These are phyloP conservation scores for Serendipita sp. DNA, from an alignment of 768 basidiomycete genomes.

Conservation along the genomic window DNA sequence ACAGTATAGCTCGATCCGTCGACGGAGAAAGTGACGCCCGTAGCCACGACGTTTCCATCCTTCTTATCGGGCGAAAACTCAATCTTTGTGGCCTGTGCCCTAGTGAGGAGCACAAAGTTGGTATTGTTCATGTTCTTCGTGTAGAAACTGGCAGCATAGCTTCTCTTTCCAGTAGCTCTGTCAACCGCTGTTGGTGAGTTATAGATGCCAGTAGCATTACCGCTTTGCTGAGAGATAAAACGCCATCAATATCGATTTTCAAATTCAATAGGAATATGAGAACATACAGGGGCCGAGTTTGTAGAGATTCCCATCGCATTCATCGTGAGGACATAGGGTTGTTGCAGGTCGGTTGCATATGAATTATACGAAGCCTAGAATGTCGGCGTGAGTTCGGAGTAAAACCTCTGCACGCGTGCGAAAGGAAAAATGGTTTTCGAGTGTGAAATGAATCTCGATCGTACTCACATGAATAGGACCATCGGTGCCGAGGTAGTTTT, in stretches of 20 bases:
- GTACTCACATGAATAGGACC: constrained; percentile 6
- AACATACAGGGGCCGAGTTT: constrained; percentile 2
- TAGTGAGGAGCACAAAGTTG: constrained; percentile 6
- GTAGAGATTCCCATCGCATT: constrained; percentile 5
- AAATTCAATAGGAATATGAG: background rate
- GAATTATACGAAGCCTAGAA: constrained; percentile 5
- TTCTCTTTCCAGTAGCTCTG: constrained; percentile 5
- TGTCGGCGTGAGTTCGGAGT: background rate
- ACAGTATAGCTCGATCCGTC: constrained; percentile 19
- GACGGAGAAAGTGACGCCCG: constrained; percentile 19
- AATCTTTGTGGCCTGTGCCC: constrained; percentile 6
- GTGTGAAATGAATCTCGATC: too few species aligned
- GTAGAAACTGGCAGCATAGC: constrained; percentile 5
- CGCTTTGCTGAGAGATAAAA: background rate
- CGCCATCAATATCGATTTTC: too few species aligned
- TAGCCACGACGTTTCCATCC: constrained; percentile 4
- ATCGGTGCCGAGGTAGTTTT: constrained; percentile 6
- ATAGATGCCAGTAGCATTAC: constrained; percentile 7
- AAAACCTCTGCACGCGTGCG: background rate
- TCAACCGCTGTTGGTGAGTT: constrained; percentile 7
- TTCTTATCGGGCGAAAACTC: background rate
- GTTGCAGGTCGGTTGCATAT: background rate
- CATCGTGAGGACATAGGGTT: constrained; percentile 5
- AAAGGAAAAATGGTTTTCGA: too few species aligned
- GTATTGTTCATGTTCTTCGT: background rate